These are phyloP conservation scores for Bimuria novae-zelandiae DNA, from an alignment of 2,329 filamentous ascomycete species.

Conservation along the genomic window DNA sequence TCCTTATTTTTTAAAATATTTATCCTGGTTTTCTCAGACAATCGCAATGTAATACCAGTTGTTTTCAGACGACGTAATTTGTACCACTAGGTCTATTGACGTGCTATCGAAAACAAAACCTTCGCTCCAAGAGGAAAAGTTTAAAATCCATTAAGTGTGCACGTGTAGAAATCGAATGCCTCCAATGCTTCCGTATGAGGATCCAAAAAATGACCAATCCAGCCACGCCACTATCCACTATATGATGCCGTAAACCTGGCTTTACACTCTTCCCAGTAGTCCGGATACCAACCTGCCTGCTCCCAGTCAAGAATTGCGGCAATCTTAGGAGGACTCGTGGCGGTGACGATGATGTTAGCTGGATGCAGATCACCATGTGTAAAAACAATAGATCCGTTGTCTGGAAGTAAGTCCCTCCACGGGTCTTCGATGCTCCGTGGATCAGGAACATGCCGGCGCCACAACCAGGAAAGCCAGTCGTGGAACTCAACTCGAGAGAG, in stretches of 20 bases:
- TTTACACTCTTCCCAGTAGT: conserved; percentile 42
- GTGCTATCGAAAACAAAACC: too few species aligned
- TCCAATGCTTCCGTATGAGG: conserved; percentile 5
- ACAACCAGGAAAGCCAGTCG: conserved; percentile 32
- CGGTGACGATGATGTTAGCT: conserved; percentile 8
- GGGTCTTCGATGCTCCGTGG: background rate
- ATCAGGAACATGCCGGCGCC: conserved; percentile 28
- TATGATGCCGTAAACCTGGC: background rate
- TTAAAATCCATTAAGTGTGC: conserved; percentile 8
- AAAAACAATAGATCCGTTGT: conserved; percentile 1
- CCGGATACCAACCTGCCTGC: conserved; percentile 41
- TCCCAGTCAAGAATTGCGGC: conserved; percentile 40
- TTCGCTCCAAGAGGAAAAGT: background rate
- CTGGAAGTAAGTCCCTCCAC: conserved; percentile 22
- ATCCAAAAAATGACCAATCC: conserved; percentile 9
- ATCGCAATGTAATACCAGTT: background rate
- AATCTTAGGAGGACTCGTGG: conserved; percentile 18
- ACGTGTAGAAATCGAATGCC: conserved; percentile 13
- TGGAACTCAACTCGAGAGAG: conserved; percentile 33
- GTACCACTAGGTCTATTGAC: too few species aligned
- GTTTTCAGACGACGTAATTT: background rate
- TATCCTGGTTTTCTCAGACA: background rate
- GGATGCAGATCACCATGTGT: conserved; percentile 10
- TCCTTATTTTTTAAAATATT: background rate
- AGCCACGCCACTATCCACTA: background rate